phyloP scores from a whole-genome alignment of 1,284 basidiomycete species.

The Cerioporus squamosus region DNA sequence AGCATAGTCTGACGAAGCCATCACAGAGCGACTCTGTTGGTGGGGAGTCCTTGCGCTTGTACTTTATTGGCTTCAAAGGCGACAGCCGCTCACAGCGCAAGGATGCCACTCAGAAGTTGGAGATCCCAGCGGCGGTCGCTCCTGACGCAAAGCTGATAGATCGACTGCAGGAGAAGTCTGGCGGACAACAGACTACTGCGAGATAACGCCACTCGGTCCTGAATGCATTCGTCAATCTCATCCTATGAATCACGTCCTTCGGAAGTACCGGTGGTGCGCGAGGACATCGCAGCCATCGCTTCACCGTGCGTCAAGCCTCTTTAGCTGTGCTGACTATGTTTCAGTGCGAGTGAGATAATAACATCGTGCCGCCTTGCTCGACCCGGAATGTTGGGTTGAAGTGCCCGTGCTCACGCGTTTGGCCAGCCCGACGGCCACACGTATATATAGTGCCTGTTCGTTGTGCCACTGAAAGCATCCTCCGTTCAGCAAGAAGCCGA shows the following conservation, averaged over 20 bases:
- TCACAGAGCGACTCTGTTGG: constrained; percentile 62
- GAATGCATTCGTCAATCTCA: neutral
- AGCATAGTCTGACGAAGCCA: neutral
- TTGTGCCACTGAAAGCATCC: neutral
- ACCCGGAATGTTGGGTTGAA: no score
- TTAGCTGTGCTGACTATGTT: no score
- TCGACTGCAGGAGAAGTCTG: constrained; percentile 58
- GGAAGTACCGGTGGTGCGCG: no score
- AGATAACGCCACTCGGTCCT: constrained; percentile 17
- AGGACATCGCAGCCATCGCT: no score
- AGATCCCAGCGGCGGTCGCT: constrained; percentile 72
- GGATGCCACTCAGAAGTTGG: constrained; percentile 64
- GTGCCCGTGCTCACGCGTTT: no score
- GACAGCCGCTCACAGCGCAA: constrained; percentile 61
- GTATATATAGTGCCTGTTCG: no score
- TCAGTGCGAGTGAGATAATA: no score
- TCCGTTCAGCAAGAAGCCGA: no score
- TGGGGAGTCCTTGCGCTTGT: constrained; percentile 66
- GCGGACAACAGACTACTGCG: constrained; percentile 51
- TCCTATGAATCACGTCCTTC: no score
- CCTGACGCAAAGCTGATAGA: constrained; percentile 70
- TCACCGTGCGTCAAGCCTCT: no score
- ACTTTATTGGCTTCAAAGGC: constrained; percentile 83
- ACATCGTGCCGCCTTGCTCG: no score
- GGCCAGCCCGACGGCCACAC: no score